These are phyloP conservation scores for Botrytis fabae DNA, from an alignment of 2,329 filamentous ascomycete species.

Conservation along the genomic window DNA sequence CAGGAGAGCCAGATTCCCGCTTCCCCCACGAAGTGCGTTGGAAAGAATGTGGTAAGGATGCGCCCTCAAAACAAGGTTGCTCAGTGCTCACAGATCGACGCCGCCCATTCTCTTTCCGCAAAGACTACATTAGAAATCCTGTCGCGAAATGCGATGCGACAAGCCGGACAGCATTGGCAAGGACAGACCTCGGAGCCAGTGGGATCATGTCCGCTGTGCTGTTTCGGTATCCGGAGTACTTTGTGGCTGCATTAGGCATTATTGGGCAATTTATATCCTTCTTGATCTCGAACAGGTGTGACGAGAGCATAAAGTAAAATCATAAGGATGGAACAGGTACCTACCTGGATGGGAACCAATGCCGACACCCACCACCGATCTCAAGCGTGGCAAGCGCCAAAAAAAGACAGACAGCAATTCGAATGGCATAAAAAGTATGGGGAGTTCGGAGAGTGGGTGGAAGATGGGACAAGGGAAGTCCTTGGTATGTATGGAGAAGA, in stretches of 20 bases:
- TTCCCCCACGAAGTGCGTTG: slow-evolving; percentile 3
- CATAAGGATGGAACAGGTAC: not conserved
- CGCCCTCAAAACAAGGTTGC: not conserved
- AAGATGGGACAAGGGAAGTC: slow-evolving; percentile 8
- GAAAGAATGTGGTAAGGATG: not conserved
- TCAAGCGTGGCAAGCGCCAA: slow-evolving; percentile 19
- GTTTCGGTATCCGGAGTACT: not conserved
- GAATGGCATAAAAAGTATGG: slow-evolving; percentile 9
- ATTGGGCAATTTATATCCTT: slow-evolving; percentile 21
- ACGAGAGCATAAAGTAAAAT: slow-evolving; percentile 14
- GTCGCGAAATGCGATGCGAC: not conserved
- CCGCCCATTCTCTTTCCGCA: slow-evolving; percentile 14
- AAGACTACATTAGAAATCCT: slow-evolving; percentile 9
- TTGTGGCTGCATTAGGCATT: slow-evolving; percentile 23
- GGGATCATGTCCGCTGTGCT: slow-evolving; percentile 13
- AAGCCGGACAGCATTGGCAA: slow-evolving; percentile 3
- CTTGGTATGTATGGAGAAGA: slow-evolving; percentile 18
- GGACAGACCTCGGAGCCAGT: slow-evolving; percentile 21
- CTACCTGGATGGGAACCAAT: not conserved
- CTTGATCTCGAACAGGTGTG: slow-evolving; percentile 15
- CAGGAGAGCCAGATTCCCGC: not conserved
- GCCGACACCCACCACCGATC: not conserved
- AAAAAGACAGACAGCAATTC: not conserved
- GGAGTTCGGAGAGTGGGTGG: slow-evolving; percentile 7
- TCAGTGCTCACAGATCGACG: slow-evolving; percentile 16